phyloP scores from a whole-genome alignment of 805 yeast genomes.

The Candida sphagnicola region DNA sequence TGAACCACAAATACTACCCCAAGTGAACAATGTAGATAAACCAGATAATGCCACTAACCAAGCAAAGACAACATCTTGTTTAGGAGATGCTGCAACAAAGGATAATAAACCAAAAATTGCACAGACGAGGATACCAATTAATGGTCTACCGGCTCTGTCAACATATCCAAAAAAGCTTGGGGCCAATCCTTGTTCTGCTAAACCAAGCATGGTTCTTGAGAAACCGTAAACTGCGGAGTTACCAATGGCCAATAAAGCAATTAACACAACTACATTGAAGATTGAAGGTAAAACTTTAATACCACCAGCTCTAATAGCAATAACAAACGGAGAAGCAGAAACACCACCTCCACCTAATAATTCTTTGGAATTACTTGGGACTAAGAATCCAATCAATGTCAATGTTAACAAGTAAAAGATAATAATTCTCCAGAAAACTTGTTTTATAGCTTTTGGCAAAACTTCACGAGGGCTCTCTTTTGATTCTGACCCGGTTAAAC shows the following conservation, averaged over 20 bases:
- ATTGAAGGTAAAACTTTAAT: conserved; percentile 40
- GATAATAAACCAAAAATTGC: conserved; percentile 35
- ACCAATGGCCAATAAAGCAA: conserved; percentile 39
- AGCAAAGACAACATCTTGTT: conserved; percentile 30
- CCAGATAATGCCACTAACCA: conserved; percentile 35
- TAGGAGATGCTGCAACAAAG: conserved; percentile 38
- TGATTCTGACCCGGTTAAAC: conserved; percentile 36
- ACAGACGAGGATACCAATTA: conserved; percentile 29
- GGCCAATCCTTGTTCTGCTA: conserved; percentile 39
- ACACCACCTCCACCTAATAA: conserved; percentile 23
- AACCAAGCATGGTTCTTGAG: conserved; percentile 36
- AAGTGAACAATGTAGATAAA: conserved; percentile 32
- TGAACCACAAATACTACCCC: conserved; percentile 32
- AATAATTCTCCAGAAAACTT: conserved; percentile 39
- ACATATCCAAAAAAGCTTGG: conserved; percentile 32
- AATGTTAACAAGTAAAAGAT: conserved; percentile 39
- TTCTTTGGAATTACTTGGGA: conserved; percentile 24
- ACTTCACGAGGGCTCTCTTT: conserved; percentile 35
- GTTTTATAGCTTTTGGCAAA: conserved; percentile 39
- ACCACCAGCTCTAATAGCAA: conserved; percentile 39
- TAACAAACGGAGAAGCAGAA: conserved; percentile 40
- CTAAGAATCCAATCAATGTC: conserved; percentile 37
- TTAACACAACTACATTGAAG: conserved; percentile 38
- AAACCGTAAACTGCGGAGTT: conserved; percentile 43
- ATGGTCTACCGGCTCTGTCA: conserved; percentile 38